A percentile compares a stretch with the other conserved stretches of the same genome.
These are phyloP conservation scores for Boletellus sp. DNA, from an alignment of 768 basidiomycete genomes.

Conservation along the genomic window DNA sequence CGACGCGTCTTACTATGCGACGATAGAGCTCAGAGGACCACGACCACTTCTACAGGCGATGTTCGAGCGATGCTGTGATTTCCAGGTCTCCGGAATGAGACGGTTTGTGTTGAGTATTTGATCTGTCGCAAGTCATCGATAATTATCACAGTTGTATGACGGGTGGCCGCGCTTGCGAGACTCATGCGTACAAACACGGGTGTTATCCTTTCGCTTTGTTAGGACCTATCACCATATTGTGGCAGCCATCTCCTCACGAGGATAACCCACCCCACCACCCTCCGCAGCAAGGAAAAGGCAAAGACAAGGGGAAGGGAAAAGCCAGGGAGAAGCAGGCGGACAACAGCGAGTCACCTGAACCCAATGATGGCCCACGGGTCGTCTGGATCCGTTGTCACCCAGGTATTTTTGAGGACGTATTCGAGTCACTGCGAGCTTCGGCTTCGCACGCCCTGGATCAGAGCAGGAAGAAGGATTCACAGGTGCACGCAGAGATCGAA, in stretches of 20 bases:
- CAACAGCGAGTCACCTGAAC: slow-evolving; percentile 3
- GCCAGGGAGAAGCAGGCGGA: slow-evolving; percentile 34
- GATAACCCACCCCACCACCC: neutral
- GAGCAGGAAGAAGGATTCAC: slow-evolving; percentile 23
- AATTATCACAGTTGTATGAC: slow-evolving; percentile 47
- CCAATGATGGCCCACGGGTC: slow-evolving; percentile 32
- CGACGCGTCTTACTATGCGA: slow-evolving; percentile 82
- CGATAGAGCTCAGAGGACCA: slow-evolving; percentile 70
- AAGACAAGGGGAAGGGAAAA: slow-evolving; percentile 21
- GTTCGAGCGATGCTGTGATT: slow-evolving; percentile 59
- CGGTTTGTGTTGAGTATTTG: slow-evolving; percentile 39
- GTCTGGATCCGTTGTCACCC: slow-evolving; percentile 85
- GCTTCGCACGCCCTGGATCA: slow-evolving; percentile 48
- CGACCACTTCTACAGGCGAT: slow-evolving; percentile 49
- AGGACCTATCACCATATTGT: slow-evolving; percentile 69
- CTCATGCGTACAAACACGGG: slow-evolving; percentile 58
- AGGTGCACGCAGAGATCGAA: slow-evolving; percentile 43
- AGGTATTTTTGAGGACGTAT: slow-evolving; percentile 55
- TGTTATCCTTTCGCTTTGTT: slow-evolving; percentile 70
- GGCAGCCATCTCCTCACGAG: slow-evolving; percentile 45
- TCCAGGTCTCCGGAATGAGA: slow-evolving; percentile 59
- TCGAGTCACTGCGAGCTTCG: slow-evolving; percentile 46
- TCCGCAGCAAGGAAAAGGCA: slow-evolving; percentile 10
- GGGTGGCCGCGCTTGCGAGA: slow-evolving; percentile 66
- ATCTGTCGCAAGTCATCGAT: slow-evolving; percentile 1